A percentile compares a stretch with the other conserved stretches of the same genome.
These are phyloP conservation scores for Leonotis leonurus DNA, from an alignment of 257 asterid species.

Conservation along the genomic window DNA sequence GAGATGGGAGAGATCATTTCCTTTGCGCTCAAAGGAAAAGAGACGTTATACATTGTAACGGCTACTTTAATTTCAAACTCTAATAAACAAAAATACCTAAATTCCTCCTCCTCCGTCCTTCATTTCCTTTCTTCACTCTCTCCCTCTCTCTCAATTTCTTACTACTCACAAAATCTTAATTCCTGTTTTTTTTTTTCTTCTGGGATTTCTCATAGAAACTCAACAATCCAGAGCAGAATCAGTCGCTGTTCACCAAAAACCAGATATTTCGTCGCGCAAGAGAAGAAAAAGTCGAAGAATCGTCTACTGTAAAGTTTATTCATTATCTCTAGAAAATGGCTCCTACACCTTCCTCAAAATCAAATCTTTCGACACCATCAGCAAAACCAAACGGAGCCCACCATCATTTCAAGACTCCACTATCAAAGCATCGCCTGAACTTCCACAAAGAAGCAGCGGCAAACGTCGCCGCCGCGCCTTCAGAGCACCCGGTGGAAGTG, in stretches of 20 bases:
- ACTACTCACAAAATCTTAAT: background rate
- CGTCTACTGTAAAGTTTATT: background rate
- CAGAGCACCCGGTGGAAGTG: conserved; percentile 94
- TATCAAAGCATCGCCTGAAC: conserved; percentile 50
- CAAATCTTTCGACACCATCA: conserved; percentile 44
- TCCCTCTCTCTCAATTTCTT: conserved; percentile 7
- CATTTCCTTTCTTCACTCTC: conserved; percentile 6
- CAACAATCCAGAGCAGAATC: conserved; percentile 4
- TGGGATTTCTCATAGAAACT: background rate
- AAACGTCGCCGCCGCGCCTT: conserved; percentile 17
- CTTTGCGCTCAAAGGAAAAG: background rate
- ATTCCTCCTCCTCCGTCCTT: background rate
- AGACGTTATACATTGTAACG: conserved; percentile 53
- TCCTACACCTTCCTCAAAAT: conserved; percentile 17
- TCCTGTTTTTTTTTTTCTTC: conserved; percentile 2
- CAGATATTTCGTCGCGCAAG: background rate
- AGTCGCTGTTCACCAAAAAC: background rate
- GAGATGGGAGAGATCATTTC: background rate
- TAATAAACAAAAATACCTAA: conserved; percentile 3
- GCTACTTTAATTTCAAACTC: conserved; percentile 44
- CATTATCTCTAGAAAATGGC: conserved; percentile 7
- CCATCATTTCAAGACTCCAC: conserved; percentile 58
- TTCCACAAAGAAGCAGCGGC: conserved; percentile 33
- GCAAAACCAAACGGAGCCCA: conserved; percentile 31
- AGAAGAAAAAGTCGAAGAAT: background rate